phyloP scores from a whole-genome alignment of 805 yeast genomes.

The Nakazawaea ishiwadae region DNA sequence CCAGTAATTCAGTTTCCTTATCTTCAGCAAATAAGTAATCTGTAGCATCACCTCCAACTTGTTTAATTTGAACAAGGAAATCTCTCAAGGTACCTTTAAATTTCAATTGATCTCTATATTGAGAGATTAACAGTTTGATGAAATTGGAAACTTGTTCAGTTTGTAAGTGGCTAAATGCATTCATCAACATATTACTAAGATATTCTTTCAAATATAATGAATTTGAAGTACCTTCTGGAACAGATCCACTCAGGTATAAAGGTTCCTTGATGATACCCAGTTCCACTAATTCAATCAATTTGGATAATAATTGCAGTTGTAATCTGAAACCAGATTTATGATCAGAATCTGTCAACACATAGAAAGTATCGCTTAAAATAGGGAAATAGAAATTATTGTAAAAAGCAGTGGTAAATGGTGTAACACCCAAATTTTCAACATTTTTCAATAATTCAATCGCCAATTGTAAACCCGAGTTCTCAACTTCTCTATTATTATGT shows the following conservation, averaged over 20 bases:
- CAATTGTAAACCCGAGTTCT: constrained; percentile 81
- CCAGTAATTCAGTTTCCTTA: constrained; percentile 69
- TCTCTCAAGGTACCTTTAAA: constrained; percentile 88
- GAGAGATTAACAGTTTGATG: constrained; percentile 67
- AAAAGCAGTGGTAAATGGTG: constrained; percentile 76
- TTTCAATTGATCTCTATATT: constrained; percentile 66
- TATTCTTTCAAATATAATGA: constrained; percentile 73
- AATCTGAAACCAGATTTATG: constrained; percentile 93
- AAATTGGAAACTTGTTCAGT: constrained; percentile 79
- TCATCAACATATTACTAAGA: constrained; percentile 72
- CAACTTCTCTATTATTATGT: constrained; percentile 96
- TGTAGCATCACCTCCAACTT: constrained; percentile 91
- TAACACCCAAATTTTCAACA: constrained; percentile 70
- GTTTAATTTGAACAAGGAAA: constrained; percentile 93
- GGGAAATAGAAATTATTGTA: constrained; percentile 86
- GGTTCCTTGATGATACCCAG: constrained; percentile 72
- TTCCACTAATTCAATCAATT: constrained; percentile 78
- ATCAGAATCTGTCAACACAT: constrained; percentile 92
- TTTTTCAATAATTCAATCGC: constrained; percentile 81
- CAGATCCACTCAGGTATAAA: constrained; percentile 73
- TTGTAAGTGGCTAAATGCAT: constrained; percentile 91
- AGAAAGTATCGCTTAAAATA: constrained; percentile 87
- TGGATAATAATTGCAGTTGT: constrained; percentile 81
- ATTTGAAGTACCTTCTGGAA: constrained; percentile 82
- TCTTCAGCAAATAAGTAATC: constrained; percentile 95